A percentile compares a stretch with the other conserved stretches of the same genome.
phyloP scores from a whole-genome alignment of 179 eudicot species.

The Patellifolia procumbens region DNA sequence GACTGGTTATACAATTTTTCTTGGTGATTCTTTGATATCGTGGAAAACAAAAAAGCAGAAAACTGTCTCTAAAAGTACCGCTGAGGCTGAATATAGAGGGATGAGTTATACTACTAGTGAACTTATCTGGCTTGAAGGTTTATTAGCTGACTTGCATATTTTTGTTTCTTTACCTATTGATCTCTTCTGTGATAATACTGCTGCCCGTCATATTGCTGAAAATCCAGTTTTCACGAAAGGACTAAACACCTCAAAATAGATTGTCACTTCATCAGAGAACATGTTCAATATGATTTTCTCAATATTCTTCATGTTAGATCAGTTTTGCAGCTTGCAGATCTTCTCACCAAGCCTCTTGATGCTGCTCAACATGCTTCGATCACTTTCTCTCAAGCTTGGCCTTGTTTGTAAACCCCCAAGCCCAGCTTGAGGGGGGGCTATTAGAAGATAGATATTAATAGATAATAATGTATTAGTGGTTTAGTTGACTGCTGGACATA shows the following conservation, averaged over 20 bases:
- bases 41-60: conserved; percentile 7
- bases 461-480: too few relatives aligned
- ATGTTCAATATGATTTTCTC: too few relatives aligned
- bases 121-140: neutral
- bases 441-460: too few relatives aligned
- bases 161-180: neutral
- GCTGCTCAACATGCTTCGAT: too few relatives aligned
- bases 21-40: neutral
- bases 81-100: neutral
- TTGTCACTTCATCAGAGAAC: neutral
- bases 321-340: too few relatives aligned
- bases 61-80: too few relatives aligned
- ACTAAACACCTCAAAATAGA: neutral
- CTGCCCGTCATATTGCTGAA: neutral
- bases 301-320: too few relatives aligned
- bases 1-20: neutral
- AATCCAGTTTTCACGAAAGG: neutral
- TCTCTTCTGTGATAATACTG: neutral
- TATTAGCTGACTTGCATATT: neutral
- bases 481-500: too few relatives aligned
- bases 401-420: too few relatives aligned
- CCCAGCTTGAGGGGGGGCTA: too few relatives aligned
- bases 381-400: too few relatives aligned
- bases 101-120: conserved; percentile 4
- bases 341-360: too few relatives aligned